phyloP scores from a whole-genome alignment of 306 rosid species.

The Adenanthera pavonina region DNA sequence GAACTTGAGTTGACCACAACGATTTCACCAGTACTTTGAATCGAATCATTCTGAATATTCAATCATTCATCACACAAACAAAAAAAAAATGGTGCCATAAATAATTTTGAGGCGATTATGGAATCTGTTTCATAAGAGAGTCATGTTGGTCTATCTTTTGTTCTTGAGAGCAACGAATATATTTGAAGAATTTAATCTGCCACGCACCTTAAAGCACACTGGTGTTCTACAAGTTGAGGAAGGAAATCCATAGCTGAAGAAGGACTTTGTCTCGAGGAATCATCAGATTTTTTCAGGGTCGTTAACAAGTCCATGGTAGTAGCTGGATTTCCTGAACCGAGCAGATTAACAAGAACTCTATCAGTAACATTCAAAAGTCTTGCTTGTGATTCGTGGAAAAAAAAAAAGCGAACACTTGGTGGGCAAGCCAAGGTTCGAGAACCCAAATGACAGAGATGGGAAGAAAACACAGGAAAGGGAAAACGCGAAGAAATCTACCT shows the following conservation, averaged over 20 bases:
- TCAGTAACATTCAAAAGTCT: neutral
- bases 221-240: constrained; percentile 36
- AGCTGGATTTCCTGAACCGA: constrained; percentile 19
- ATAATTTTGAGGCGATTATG: too few relatives aligned
- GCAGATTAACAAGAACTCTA: neutral
- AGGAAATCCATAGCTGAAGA: constrained; percentile 33
- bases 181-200: neutral
- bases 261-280: constrained; percentile 17
- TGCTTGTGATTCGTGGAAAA: neutral
- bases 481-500: constrained; percentile 27
- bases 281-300: constrained; percentile 42
- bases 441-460: neutral
- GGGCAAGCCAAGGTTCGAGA: neutral
- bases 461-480: neutral
- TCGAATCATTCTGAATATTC: neutral
- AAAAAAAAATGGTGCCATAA: too few relatives aligned
- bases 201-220: constrained; percentile 43
- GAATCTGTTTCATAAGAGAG: too few relatives aligned
- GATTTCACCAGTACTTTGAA: neutral
- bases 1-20: neutral
- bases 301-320: constrained; percentile 50
- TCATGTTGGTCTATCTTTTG: too few relatives aligned
- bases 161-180: too few relatives aligned
- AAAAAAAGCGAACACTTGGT: neutral
- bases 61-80: too few relatives aligned